Evolutionary conservation across 129 eudicot species (phyloP).

Genomic region (Flaveria sonorensis): DNA sequence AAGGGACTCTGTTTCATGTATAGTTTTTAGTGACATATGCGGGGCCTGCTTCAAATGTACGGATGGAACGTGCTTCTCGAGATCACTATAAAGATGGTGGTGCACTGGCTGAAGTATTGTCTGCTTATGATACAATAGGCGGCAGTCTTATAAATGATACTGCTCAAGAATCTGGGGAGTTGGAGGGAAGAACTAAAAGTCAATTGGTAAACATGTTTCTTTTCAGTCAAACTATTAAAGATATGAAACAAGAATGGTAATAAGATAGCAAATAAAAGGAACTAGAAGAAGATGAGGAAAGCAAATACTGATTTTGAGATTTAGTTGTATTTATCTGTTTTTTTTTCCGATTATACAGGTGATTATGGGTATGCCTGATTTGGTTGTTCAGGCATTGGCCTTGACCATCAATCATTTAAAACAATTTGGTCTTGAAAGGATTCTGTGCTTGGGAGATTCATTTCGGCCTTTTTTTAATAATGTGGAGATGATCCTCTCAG

Average conservation of each 20-base stretch:
- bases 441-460: slow-evolving; percentile 80
- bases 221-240: background rate
- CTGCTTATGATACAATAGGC: slow-evolving; percentile 49
- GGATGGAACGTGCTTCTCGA: slow-evolving; percentile 68
- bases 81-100: slow-evolving; percentile 63
- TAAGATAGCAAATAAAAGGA: slow-evolving; percentile 20
- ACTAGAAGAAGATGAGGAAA: background rate
- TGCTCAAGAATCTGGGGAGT: slow-evolving; percentile 32
- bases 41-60: slow-evolving; percentile 89
- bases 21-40: slow-evolving; percentile 83
- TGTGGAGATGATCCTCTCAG: slow-evolving; percentile 83
- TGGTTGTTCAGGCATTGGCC: slow-evolving; percentile 80
- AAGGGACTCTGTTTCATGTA: background rate
- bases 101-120: slow-evolving; percentile 71
- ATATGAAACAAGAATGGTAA: background rate
- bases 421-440: slow-evolving; percentile 90
- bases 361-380: slow-evolving; percentile 76
- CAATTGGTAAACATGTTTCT: slow-evolving; percentile 15
- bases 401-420: slow-evolving; percentile 70
- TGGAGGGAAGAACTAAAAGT: slow-evolving; percentile 38
- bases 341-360: slow-evolving; percentile 44
- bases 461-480: slow-evolving; percentile 70
- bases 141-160: slow-evolving; percentile 19
- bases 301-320: background rate
- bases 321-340: background rate